Percentiles rank a stretch among this genome's conserved stretches.
Conservation (phyloP, 2,329 filamentous ascomycete genomes). For the Epichloe sylvatica region DNA sequence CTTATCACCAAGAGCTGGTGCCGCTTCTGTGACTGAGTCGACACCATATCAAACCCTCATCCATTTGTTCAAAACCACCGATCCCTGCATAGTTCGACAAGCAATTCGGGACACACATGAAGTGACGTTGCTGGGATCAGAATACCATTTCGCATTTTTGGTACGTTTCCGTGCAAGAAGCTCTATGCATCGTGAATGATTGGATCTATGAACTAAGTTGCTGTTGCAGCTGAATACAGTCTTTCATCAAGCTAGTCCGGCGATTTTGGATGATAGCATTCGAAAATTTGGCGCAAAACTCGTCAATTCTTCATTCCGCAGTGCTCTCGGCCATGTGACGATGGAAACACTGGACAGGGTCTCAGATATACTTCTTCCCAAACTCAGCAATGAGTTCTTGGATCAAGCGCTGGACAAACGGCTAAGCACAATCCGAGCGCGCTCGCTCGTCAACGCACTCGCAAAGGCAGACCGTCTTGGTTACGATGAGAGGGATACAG, state of each 20-base stretch:
- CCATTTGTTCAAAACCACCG: slow-evolving; percentile 23
- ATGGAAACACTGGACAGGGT: slow-evolving; percentile 31
- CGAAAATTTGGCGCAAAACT: slow-evolving; percentile 33
- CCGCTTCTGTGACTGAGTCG: neutral
- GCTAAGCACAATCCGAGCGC: slow-evolving; percentile 38
- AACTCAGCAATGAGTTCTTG: slow-evolving; percentile 34
- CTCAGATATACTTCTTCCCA: slow-evolving; percentile 28
- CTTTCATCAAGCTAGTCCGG: slow-evolving; percentile 28
- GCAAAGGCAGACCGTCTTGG: slow-evolving; percentile 43
- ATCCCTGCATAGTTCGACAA: slow-evolving; percentile 32
- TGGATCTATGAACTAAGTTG: slow-evolving; percentile 11
- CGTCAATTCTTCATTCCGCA: slow-evolving; percentile 24
- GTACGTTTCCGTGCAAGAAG: slow-evolving; percentile 24
- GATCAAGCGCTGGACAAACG: slow-evolving; percentile 38
- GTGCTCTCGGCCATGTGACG: slow-evolving; percentile 28
- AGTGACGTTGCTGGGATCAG: slow-evolving; percentile 34
- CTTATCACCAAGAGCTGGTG: neutral
- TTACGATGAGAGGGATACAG: slow-evolving; percentile 36
- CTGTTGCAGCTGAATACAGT: slow-evolving; percentile 32
- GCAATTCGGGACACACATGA: slow-evolving; percentile 37
- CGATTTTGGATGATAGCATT: slow-evolving; percentile 25
- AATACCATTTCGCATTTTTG: slow-evolving; percentile 38
- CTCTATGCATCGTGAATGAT: neutral
- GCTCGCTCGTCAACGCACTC: slow-evolving; percentile 41
- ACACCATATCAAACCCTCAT: slow-evolving; percentile 8